Conservation (phyloP, 179 eudicot species). For the Beta macrorhiza region DNA sequence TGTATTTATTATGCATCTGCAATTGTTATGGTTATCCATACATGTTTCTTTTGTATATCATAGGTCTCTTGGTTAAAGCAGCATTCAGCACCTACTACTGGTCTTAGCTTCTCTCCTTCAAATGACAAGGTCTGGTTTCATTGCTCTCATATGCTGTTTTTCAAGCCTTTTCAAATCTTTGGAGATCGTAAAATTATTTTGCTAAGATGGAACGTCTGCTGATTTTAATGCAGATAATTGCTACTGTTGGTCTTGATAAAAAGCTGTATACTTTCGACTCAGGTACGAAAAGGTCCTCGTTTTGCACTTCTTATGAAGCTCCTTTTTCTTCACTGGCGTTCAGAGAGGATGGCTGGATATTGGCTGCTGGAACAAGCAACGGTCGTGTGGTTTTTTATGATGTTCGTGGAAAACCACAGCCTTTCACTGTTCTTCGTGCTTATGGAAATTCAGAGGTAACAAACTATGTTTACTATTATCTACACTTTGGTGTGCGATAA, state of each 20-base stretch:
- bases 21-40: not conserved
- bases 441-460: constrained; percentile 82
- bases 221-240: constrained; percentile 57
- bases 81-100: constrained; percentile 94
- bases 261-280: constrained; percentile 82
- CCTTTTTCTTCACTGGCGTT: constrained; percentile 89
- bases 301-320: constrained; percentile 72
- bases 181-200: not conserved
- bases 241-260: constrained; percentile 89
- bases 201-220: constrained; percentile 11
- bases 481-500: not conserved
- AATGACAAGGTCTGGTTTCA: constrained; percentile 69
- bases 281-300: constrained; percentile 54
- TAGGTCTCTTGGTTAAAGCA: constrained; percentile 97
- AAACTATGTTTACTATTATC: not conserved
- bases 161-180: not conserved
- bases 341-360: constrained; percentile 77
- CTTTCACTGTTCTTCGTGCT: constrained; percentile 83
- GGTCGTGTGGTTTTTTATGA: constrained; percentile 90
- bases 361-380: constrained; percentile 90
- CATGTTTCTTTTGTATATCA: constrained; percentile 8
- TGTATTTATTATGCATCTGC: not conserved
- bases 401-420: constrained; percentile 88
- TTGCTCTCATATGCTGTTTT: not conserved
- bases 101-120: constrained; percentile 86